Evolutionary conservation across 2,329 filamentous ascomycete genomes (phyloP), one percentile per base, ranked within the genome.

Genomic region (Orbilia ellipsospora): DNA sequence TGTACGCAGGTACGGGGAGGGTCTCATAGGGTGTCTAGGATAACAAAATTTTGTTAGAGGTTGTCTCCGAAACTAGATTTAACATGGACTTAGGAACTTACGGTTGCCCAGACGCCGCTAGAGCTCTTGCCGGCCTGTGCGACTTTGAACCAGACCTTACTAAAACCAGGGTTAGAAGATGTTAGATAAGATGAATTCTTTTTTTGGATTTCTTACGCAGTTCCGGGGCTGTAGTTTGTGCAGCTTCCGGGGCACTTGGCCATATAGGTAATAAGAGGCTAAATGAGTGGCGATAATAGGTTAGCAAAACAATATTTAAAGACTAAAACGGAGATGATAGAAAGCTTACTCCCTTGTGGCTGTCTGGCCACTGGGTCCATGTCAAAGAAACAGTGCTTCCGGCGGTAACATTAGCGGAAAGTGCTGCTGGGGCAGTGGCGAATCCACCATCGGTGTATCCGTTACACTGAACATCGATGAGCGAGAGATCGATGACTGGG

Each of bases 191-290:
- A 36, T 4, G 2, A n/a, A 4, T n/a, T 16, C 23, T 12, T 12
- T 20, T 28, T 2, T 26, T 10, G 23, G 12, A 13, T 16, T 23
- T 78, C 81, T 67, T 77, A 83, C 82, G 79, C 80, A 7, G 81
- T 83, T 0, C 83, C 84, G 4, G 87, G 86, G 69, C 83, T 80
- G 79, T 83, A 88, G 63, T 82, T 81, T 63, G 84, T 83, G 80
- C 87, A 88, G 0, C 86, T 80, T 51, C 85, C 84, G 0, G 87
- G 86, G 80, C 88, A 89, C 40, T 83, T 82, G 3, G 87, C 87
- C 86, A 89, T 87, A 79, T 89, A 89, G 0, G 87, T 89, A 67
- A 89, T 82, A 0, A 85, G 80, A 0, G 87, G 87, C 0, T 87
- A 55, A 8, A 15, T 4, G 13, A 12, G 44, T 18, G 13, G 44